Evolutionary conservation across 2,329 filamentous ascomycete species (phyloP).

Genomic region (Boeremia lycopersici): DNA sequence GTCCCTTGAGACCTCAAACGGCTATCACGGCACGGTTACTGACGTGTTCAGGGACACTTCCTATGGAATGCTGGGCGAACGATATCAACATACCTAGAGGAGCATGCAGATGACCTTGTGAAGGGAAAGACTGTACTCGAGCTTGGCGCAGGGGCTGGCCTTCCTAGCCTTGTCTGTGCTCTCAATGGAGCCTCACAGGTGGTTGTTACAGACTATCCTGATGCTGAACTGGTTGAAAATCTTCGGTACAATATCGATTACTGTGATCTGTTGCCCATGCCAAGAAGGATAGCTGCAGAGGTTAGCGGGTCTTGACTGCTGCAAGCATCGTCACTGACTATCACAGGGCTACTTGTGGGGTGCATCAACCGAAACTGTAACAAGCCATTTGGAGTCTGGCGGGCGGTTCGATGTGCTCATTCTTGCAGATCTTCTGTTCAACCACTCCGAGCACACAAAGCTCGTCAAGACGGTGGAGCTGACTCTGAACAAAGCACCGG

Average conservation of each 20-base stretch:
- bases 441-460: slow-evolving; percentile 83
- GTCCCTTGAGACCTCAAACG: background rate
- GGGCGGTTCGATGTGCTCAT: slow-evolving; percentile 78
- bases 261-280: slow-evolving; percentile 52
- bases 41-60: slow-evolving; percentile 67
- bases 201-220: slow-evolving; percentile 88
- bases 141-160: slow-evolving; percentile 84
- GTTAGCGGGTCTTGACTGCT: slow-evolving; percentile 22
- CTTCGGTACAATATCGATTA: slow-evolving; percentile 76
- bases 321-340: slow-evolving; percentile 13
- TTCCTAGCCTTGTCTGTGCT: slow-evolving; percentile 80
- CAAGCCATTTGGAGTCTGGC: slow-evolving; percentile 60
- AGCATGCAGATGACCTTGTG: slow-evolving; percentile 66
- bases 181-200: slow-evolving; percentile 69
- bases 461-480: slow-evolving; percentile 73
- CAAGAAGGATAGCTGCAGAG: slow-evolving; percentile 49
- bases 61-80: slow-evolving; percentile 90
- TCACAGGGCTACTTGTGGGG: slow-evolving; percentile 84
- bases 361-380: slow-evolving; percentile 63
- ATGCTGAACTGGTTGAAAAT: slow-evolving; percentile 80
- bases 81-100: slow-evolving; percentile 78
- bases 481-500: slow-evolving; percentile 64
- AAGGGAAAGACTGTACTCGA: slow-evolving; percentile 76
- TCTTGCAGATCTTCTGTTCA: slow-evolving; percentile 87
- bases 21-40: slow-evolving; percentile 18